These are phyloP conservation scores for Lipomyces kockii DNA, from an alignment of 805 yeast genomes.

Conservation along the genomic window DNA sequence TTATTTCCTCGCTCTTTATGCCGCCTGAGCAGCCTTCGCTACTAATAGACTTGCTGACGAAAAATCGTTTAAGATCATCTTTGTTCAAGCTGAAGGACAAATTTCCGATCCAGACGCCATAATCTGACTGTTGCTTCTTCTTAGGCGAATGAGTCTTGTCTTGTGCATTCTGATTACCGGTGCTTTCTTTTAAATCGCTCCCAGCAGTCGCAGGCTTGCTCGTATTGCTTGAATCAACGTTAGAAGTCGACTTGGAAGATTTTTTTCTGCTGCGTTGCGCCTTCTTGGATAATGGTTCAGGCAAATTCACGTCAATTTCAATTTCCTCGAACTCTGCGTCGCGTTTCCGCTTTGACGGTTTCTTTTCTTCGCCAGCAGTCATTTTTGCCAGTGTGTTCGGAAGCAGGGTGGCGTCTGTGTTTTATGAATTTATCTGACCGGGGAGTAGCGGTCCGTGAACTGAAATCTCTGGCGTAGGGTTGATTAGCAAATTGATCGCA, in stretches of 20 bases:
- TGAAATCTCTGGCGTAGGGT: background rate
- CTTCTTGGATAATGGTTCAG: slow-evolving; percentile 87
- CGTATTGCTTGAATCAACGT: slow-evolving; percentile 47
- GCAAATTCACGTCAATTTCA: slow-evolving; percentile 54
- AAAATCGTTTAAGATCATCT: slow-evolving; percentile 70
- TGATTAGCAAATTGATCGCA: too few species aligned
- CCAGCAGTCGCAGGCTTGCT: slow-evolving; percentile 15
- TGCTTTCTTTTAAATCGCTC: slow-evolving; percentile 8
- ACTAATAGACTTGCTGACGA: slow-evolving; percentile 61
- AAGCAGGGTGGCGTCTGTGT: too few species aligned
- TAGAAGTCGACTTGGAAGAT: slow-evolving; percentile 47
- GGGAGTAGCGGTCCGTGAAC: background rate
- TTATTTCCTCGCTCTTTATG: slow-evolving; percentile 62
- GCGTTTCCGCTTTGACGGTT: slow-evolving; percentile 21
- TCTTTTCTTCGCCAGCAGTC: slow-evolving; percentile 4
- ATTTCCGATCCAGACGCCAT: slow-evolving; percentile 95
- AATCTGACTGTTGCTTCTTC: slow-evolving; percentile 51
- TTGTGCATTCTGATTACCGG: slow-evolving; percentile 42
- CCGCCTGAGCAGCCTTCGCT: slow-evolving; percentile 31
- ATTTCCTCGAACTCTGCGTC: slow-evolving; percentile 44
- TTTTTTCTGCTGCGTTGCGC: slow-evolving; percentile 79
- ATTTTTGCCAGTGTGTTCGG: background rate
- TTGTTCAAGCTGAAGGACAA: slow-evolving; percentile 80
- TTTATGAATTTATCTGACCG: too few species aligned
- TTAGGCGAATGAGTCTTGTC: slow-evolving; percentile 43